A percentile compares a stretch with the other conserved stretches of the same genome.
Evolutionary conservation across 306 rosid genomes (phyloP).

Genomic region (Carpinus viminea): DNA sequence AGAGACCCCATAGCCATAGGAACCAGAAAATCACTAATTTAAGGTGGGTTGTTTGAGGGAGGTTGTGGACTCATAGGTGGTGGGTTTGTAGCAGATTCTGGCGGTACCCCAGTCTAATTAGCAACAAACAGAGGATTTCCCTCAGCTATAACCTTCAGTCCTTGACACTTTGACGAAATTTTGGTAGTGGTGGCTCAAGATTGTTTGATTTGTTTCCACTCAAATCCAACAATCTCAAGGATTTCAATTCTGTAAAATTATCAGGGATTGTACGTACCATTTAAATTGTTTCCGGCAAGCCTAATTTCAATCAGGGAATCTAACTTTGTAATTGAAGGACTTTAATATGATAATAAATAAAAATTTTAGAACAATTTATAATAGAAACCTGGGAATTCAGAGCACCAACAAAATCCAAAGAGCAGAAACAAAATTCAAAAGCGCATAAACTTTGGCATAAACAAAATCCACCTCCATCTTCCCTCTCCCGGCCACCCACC

Average conservation of each 20-base stretch:
- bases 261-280: constrained; percentile 56
- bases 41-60: no score
- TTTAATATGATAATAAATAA: no score
- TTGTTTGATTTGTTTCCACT: constrained; percentile 61
- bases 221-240: constrained; percentile 66
- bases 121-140: constrained; percentile 57
- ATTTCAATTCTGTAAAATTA: constrained; percentile 43
- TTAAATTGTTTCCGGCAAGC: constrained; percentile 53
- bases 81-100: constrained; percentile 29
- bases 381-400: constrained; percentile 56
- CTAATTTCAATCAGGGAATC: constrained; percentile 59
- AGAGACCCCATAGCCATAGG: no score
- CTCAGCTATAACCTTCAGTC: constrained; percentile 35
- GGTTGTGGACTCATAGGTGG: constrained; percentile 30
- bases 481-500: no score
- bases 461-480: no score
- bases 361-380: no score
- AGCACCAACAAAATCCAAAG: constrained; percentile 49
- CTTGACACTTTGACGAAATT: constrained; percentile 45
- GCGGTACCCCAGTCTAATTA: constrained; percentile 36
- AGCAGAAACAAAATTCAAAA: constrained; percentile 17
- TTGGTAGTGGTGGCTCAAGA: no score
- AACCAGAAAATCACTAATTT: not conserved
- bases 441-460: constrained; percentile 38
- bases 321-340: constrained; percentile 69